Base-by-base conservation (phyloP, 2,329 filamentous ascomycete species). In the Samsoniella hepiali region DNA sequence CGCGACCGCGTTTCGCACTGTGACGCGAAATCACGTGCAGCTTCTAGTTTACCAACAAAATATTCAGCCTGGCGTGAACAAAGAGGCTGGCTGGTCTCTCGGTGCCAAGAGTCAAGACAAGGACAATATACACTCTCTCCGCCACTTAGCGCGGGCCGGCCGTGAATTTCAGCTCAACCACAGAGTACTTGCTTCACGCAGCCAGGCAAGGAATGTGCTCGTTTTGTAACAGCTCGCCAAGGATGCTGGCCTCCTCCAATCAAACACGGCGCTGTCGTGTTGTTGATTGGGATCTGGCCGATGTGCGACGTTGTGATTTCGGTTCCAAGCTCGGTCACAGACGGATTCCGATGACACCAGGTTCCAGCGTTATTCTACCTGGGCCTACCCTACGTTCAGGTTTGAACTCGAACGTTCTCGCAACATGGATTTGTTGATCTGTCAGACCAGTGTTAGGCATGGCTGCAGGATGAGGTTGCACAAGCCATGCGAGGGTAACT, bases 21-120 rank as follows among this genome's bases (percentile, higher is more conserved):
- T 61, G 49, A 54, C 58, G 49, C 58, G 58, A 3, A 27, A 40
- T 61, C 58, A 61, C 58, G 58, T 61, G 58, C 36, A 44, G 11
- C 36, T 13, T 51, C 15, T 22, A 3, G 15, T 4, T 34, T 29
- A n/a, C 47, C 7, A 22, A 47, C 3, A 47, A 5, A 7, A 31
- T 38, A 40, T 11, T 22, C 22, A 22, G 22, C 22, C 22, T 6
- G 8, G 17, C 27, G 17, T 31, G 27, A 56, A 44, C 38, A 32
- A 40, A 17, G 32, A 51, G 36, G 57, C 31, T 58, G 55, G 55
- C 15, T 22, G 17, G 31, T 32, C 22, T 50, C 32, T 50, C 50
- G 32, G 44, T 44, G 13, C 22, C 54, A 32, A 34, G 36, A 4
- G 17, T 56, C 31, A 11, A 22, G 34, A 47, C 56, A 49, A 27